These are phyloP conservation scores for Crepidotus variabilis DNA, from an alignment of 768 basidiomycete species.

Conservation along the genomic window DNA sequence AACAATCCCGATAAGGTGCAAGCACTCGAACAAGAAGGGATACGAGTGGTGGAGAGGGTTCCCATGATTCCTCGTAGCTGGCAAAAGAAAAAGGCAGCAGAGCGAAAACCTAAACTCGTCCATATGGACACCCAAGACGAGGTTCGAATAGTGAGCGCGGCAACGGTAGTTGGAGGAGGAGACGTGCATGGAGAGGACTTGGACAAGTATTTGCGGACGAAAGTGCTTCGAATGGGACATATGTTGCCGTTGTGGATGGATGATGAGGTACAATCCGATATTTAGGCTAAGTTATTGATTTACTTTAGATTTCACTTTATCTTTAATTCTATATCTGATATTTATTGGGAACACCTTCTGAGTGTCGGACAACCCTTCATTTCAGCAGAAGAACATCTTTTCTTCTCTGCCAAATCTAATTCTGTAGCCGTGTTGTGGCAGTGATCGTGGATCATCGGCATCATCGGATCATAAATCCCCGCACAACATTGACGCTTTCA, in stretches of 20 bases:
- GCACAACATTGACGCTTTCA: not conserved
- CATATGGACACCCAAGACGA: slow-evolving; percentile 20
- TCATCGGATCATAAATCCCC: not conserved
- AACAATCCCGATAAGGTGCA: slow-evolving; percentile 98
- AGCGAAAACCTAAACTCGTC: slow-evolving; percentile 17
- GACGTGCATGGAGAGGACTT: slow-evolving; percentile 79
- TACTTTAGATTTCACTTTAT: no score
- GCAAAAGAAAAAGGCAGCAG: slow-evolving; percentile 41
- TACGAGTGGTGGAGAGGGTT: slow-evolving; percentile 79
- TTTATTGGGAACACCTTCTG: no score
- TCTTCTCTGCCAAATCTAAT: no score
- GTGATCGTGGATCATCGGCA: not conserved
- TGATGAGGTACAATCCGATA: slow-evolving; percentile 20
- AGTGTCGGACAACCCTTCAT: no score
- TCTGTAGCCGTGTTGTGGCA: no score
- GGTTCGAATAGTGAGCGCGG: slow-evolving; percentile 57
- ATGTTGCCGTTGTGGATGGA: slow-evolving; percentile 65
- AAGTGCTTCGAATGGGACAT: slow-evolving; percentile 97
- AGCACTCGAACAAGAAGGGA: slow-evolving; percentile 80
- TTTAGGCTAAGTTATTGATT: not conserved
- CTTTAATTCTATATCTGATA: no score
- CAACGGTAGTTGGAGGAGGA: slow-evolving; percentile 77
- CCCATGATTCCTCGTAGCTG: slow-evolving; percentile 95
- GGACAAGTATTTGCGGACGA: slow-evolving; percentile 93
- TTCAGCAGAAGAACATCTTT: no score